Base-by-base conservation (phyloP, 352 stramenopile genomes). In the Hyaloperonospora arabidopsidis region DNA sequence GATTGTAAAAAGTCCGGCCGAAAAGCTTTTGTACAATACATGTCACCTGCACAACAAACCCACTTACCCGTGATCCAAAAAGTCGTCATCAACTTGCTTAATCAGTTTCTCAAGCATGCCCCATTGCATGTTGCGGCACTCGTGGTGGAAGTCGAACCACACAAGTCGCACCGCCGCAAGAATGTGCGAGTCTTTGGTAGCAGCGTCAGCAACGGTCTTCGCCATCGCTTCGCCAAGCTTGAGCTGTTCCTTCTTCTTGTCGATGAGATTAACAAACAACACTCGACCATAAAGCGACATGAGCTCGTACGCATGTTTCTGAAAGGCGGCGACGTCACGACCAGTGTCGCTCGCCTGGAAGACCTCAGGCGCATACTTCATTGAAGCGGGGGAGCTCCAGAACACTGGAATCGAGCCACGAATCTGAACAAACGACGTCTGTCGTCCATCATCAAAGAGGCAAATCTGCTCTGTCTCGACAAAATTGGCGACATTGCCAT, bases 61-160 rank as follows among this genome's bases (percentile, higher is more conserved):
- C 4, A 5, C 70, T 34, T 68, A 87, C 53, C 71, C 72, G 47
- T 85, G 82, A 43, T 80, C 72, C 23, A 79, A 56, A 45, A 98
- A 84, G 28, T 88, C 74, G 32, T 91, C 80, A 52, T 90, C 78
- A 19, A 98, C 71, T 58, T 90, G 56, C 29, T 87, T 75, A 49
- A 98, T 76, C 29, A 98, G 67, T 56, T 96, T 93, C 47, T 72
- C 67, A 10, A 98, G 70, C 49, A 96, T 95, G 29, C 83, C 71
- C 79, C 89, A 98, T 68, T 93, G 75, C 72, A 97, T 97, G 46
- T 92, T 81, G 57, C 87, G 91, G 59, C 95, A 97, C 67, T 98
- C 93, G 23, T 87, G 80, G 70, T 98, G 96, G 67, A 98, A 98
- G 57, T 98, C 96, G 66, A 97, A 98, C 95, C 95, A 98, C 32